These are phyloP conservation scores for Platanthera zijinensis DNA, from an alignment of 106 monocot genomes.

Conservation along the genomic window DNA sequence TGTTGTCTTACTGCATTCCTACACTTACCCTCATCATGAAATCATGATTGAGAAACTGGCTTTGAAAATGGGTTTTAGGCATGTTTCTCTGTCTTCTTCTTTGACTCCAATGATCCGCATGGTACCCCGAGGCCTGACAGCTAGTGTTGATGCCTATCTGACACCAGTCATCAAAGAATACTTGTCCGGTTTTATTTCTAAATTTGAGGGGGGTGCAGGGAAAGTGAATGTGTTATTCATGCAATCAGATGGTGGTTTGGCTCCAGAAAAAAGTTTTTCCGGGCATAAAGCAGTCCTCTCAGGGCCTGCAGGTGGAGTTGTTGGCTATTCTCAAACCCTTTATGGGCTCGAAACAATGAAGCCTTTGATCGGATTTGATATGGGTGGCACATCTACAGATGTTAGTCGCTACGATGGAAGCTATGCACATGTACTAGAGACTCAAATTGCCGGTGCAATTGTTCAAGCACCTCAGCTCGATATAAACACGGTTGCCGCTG, in stretches of 20 bases:
- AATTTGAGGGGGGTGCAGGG: constrained; percentile 56
- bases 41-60: constrained; percentile 54
- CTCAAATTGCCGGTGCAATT: constrained; percentile 81
- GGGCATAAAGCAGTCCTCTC: constrained; percentile 93
- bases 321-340: constrained; percentile 89
- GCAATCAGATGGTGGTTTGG: constrained; percentile 97
- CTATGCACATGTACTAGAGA: constrained; percentile 92
- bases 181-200: constrained; percentile 82
- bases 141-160: constrained; percentile 87
- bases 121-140: constrained; percentile 87
- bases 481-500: constrained; percentile 94
- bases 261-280: constrained; percentile 73
- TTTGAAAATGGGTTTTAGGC: constrained; percentile 67
- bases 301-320: constrained; percentile 94
- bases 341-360: constrained; percentile 75
- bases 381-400: constrained; percentile 98
- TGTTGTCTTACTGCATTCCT: constrained; percentile 90
- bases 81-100: constrained; percentile 83
- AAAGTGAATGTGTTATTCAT: constrained; percentile 91
- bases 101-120: constrained; percentile 95
- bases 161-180: constrained; percentile 94
- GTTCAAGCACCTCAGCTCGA: constrained; percentile 98
- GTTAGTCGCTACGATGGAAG: constrained; percentile 79
- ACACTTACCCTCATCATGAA: constrained; percentile 89
- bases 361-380: constrained; percentile 92